These are phyloP conservation scores for Epithele typhae DNA, from an alignment of 768 basidiomycete genomes.

Conservation along the genomic window DNA sequence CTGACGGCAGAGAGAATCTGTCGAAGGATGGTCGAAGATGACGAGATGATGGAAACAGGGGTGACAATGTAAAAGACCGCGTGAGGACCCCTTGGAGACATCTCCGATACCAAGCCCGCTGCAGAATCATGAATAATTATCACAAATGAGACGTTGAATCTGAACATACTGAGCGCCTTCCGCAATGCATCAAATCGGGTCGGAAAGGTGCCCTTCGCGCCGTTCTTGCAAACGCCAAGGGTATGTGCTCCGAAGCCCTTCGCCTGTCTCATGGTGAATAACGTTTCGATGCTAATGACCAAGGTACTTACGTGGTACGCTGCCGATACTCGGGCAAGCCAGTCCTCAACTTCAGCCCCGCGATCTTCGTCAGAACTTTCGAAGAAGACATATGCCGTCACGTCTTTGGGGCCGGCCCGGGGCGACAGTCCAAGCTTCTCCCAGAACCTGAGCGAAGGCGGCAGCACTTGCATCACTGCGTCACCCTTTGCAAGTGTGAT, in stretches of 20 bases:
- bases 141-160: not conserved
- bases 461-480: constrained; percentile 61
- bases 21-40: constrained; percentile 64
- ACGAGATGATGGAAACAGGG: constrained; percentile 55
- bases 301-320: constrained; percentile 52
- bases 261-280: too few relatives aligned
- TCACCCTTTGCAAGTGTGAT: constrained; percentile 66
- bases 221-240: constrained; percentile 45
- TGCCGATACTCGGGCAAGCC: constrained; percentile 51
- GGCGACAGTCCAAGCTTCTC: constrained; percentile 77
- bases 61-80: constrained; percentile 68
- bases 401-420: constrained; percentile 64
- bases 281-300: too few relatives aligned
- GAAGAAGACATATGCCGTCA: constrained; percentile 63
- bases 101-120: constrained; percentile 16
- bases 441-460: constrained; percentile 78
- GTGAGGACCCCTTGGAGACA: constrained; percentile 23
- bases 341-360: constrained; percentile 44
- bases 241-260: constrained; percentile 56
- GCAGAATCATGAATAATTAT: constrained; percentile 4
- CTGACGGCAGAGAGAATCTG: constrained; percentile 63
- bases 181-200: constrained; percentile 68
- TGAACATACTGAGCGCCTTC: constrained; percentile 53
- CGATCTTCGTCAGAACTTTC: constrained; percentile 55
- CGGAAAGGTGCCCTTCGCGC: constrained; percentile 52